phyloP scores from a whole-genome alignment of 192 early-diverging fungal genomes.

The Neocallimastix lanati region DNA sequence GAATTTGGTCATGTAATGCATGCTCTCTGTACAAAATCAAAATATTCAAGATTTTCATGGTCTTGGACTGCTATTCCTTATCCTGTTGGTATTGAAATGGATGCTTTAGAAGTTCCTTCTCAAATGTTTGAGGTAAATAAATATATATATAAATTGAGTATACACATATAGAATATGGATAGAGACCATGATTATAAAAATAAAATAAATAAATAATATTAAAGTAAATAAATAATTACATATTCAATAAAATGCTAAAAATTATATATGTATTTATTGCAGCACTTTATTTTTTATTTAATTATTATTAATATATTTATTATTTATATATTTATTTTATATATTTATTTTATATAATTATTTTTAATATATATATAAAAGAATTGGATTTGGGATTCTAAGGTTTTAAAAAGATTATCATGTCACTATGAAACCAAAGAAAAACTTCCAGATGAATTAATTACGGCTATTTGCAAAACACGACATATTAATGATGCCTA shows the following conservation, averaged over 20 bases:
- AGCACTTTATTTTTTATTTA: too few species aligned
- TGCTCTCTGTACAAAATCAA: not conserved
- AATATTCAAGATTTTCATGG: not conserved
- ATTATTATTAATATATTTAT: too few species aligned
- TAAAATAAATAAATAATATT: too few species aligned
- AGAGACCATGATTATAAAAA: too few species aligned
- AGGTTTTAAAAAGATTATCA: not conserved
- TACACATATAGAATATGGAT: too few species aligned
- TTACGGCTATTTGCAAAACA: not conserved
- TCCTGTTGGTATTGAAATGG: slow-evolving; percentile 6
- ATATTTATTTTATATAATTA: too few species aligned
- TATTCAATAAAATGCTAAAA: too few species aligned
- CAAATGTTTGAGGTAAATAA: slow-evolving; percentile 6
- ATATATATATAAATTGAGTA: too few species aligned
- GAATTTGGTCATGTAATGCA: slow-evolving; percentile 5
- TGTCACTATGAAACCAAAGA: not conserved
- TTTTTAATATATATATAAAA: too few species aligned
- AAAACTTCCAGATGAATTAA: not conserved
- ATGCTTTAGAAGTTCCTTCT: slow-evolving; percentile 3
- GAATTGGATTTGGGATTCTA: slow-evolving; percentile 2
- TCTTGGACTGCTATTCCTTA: slow-evolving; percentile 4
- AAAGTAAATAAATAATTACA: too few species aligned
- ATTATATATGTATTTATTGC: too few species aligned
- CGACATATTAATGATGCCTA: slow-evolving; percentile 1
- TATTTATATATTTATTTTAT: too few species aligned